These are phyloP conservation scores for Pelargonium nanum DNA, from an alignment of 345 rosid species.

Conservation along the genomic window DNA sequence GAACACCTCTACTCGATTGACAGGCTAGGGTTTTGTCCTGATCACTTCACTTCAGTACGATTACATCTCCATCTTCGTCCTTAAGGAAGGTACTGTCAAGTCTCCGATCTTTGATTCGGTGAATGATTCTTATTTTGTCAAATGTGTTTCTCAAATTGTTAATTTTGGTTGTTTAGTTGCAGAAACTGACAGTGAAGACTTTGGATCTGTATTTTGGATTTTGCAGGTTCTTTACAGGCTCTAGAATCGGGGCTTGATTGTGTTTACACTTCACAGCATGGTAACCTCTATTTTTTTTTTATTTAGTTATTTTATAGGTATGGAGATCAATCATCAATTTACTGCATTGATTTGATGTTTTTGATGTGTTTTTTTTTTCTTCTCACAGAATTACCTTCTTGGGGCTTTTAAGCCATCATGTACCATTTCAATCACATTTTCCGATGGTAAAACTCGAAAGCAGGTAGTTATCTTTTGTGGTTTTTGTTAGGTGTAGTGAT, in stretches of 20 bases:
- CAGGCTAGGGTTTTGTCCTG: neutral
- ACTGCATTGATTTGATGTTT: too few relatives aligned
- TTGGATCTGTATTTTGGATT: neutral
- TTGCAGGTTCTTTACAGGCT: neutral
- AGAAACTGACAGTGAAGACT: neutral
- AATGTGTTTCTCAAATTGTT: neutral
- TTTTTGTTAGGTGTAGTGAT: neutral
- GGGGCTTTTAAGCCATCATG: slow-evolving; percentile 98
- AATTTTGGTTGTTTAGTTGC: neutral
- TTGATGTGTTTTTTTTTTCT: neutral
- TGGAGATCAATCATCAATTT: neutral
- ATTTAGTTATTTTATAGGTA: neutral
- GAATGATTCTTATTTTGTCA: neutral
- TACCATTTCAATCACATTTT: slow-evolving; percentile 53
- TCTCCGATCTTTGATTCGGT: neutral
- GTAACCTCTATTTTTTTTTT: neutral
- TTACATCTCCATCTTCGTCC: neutral
- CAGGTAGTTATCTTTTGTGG: slow-evolving; percentile 34
- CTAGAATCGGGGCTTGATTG: neutral
- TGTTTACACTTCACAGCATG: neutral
- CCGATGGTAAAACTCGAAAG: slow-evolving; percentile 78
- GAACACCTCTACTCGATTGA: neutral
- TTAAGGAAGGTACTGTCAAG: neutral
- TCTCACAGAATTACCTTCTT: slow-evolving; percentile 61
- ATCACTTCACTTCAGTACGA: neutral